phyloP scores from a whole-genome alignment of 139 green algal genomes.

The Chlorella sp. region DNA sequence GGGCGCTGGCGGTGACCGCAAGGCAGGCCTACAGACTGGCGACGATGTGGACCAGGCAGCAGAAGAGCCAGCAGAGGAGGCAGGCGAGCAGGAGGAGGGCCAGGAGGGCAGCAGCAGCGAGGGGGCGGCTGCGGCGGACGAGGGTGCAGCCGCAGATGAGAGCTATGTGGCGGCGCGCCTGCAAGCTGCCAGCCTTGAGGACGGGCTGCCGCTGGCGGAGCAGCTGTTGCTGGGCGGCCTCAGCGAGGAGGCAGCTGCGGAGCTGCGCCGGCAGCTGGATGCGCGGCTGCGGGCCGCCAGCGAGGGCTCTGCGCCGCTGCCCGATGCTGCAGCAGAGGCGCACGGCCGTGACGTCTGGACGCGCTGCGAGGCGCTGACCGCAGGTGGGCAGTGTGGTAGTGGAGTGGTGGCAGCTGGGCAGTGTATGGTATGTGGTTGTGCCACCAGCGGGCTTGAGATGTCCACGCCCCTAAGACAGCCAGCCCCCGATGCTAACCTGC shows the following conservation, averaged over 20 bases:
- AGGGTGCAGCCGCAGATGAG: slow-evolving; percentile 3
- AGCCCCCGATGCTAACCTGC: neutral
- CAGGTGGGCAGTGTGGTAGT: slow-evolving; percentile 34
- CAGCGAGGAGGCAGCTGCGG: slow-evolving; percentile 36
- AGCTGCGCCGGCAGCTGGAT: slow-evolving; percentile 66
- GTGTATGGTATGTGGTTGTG: no score
- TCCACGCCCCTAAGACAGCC: no score
- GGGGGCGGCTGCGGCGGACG: slow-evolving; percentile 29
- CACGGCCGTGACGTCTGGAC: slow-evolving; percentile 73
- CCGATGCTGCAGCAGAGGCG: slow-evolving; percentile 29
- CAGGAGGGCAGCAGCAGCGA: slow-evolving; percentile 36
- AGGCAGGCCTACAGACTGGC: slow-evolving; percentile 20
- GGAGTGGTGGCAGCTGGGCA: neutral
- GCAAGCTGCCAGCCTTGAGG: slow-evolving; percentile 32
- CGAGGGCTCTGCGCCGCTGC: slow-evolving; percentile 14
- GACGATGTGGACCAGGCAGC: slow-evolving; percentile 25
- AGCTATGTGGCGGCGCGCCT: slow-evolving; percentile 41
- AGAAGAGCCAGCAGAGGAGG: slow-evolving; percentile 17
- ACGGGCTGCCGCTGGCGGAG: slow-evolving; percentile 11
- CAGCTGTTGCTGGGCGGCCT: slow-evolving; percentile 25
- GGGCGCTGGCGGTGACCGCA: slow-evolving; percentile 33
- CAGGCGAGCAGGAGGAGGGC: neutral
- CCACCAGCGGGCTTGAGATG: no score
- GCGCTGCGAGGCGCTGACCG: slow-evolving; percentile 84
- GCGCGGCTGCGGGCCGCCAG: slow-evolving; percentile 45